phyloP scores from a whole-genome alignment of 306 rosid species.

The Cyamopsis tetragonoloba region DNA sequence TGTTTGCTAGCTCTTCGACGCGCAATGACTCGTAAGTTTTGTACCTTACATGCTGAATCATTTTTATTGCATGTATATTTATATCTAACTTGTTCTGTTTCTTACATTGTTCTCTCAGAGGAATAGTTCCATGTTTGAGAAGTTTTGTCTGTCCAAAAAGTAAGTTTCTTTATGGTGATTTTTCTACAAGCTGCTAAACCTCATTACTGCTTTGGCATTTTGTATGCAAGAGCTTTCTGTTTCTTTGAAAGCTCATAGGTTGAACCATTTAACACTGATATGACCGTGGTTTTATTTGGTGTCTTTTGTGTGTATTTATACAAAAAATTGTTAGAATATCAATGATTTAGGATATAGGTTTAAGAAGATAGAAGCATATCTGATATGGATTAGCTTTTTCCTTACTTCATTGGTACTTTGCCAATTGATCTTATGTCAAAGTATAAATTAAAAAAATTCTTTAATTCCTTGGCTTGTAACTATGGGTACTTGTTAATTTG shows the following conservation, averaged over 20 bases:
- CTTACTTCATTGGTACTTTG: not conserved
- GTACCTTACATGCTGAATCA: not conserved
- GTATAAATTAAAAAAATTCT: not conserved
- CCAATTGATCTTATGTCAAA: not conserved
- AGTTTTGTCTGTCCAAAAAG: constrained; percentile 33
- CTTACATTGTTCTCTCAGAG: constrained; percentile 30
- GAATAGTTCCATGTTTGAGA: constrained; percentile 46
- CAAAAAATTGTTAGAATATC: not conserved
- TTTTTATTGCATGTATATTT: not conserved
- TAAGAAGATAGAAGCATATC: not conserved
- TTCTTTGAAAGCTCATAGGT: not conserved
- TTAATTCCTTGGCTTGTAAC: not conserved
- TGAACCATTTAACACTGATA: not conserved
- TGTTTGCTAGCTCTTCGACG: constrained; percentile 30
- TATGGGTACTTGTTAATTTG: not conserved
- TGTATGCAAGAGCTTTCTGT: not conserved
- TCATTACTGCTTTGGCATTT: not conserved
- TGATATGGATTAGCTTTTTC: not conserved
- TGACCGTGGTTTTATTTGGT: not conserved
- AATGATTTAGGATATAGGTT: not conserved
- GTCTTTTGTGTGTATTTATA: not conserved
- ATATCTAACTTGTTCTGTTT: constrained; percentile 23
- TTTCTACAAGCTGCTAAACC: not conserved
- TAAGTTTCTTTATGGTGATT: constrained; percentile 21
- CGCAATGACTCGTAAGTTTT: constrained; percentile 31